Base-by-base conservation (phyloP, 805 yeast species). In the Starmerella geochares region DNA sequence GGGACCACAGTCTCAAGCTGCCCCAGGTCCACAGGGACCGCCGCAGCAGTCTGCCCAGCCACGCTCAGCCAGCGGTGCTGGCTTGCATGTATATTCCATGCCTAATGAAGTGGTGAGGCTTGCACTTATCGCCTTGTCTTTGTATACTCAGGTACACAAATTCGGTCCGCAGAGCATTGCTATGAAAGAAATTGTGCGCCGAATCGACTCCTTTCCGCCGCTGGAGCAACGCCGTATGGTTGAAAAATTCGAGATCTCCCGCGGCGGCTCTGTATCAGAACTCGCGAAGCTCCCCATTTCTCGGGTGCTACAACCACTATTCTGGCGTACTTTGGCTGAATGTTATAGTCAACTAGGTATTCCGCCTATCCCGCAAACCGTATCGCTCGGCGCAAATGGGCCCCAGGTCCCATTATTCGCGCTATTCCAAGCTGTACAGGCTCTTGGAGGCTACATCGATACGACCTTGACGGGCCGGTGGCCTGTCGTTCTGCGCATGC, bases 371-470 rank as follows among this genome's bases (percentile, higher is more conserved):
- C 54, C 55, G 4, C 51, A 49, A 17, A 40, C 25, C 10, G 45
- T 43, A 19, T 19, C 24, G 11, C 23, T 52, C 17, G 51, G 43
- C 4, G 29, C 42, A 2, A 38, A 38, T 5, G 54, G 52, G 11
- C 43, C 36, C 21, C 42, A 47, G 16, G 27, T 56, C 16, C 45
- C 56, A 17, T 20, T 55, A 11, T 5, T 56, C 31, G 20, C 33
- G n/a, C 45, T 56, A 13, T 56, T 56, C 49, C 55, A 56, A 24
- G 33, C 28, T 23, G 58, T 55, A 4, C 58, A 52, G 40, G 37
- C 25, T 3, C 17, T 47, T 2, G 59, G 59, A 2, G 59, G 59
- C 16, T 51, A 36, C 43, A 17, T 54, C 11, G 40, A 33, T 20
- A 44, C 50, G 3, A 46, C 60, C 19, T 37, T 53, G 10, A 35